These are phyloP conservation scores for Podospora australis DNA, from an alignment of 495 filamentous ascomycete species.

Conservation along the genomic window DNA sequence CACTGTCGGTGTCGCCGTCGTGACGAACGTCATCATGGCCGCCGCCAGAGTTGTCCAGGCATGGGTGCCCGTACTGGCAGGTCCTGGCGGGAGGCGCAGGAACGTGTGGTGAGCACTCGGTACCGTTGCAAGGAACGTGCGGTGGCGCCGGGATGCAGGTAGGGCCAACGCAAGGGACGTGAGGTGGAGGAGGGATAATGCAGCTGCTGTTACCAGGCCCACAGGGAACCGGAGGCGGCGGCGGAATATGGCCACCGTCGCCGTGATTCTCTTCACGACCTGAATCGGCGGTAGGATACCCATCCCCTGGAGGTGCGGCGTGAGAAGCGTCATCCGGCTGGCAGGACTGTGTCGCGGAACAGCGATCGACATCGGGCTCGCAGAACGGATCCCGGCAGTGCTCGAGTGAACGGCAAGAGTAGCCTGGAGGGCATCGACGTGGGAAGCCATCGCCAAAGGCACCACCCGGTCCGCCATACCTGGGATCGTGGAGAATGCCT, in stretches of 20 bases:
- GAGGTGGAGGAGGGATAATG: background rate
- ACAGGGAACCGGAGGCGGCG: background rate
- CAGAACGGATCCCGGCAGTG: slow-evolving; percentile 9
- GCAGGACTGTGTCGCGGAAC: slow-evolving; percentile 11
- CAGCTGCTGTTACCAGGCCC: background rate
- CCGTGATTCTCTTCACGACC: background rate
- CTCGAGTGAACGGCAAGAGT: slow-evolving; percentile 9
- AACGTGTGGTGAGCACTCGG: background rate
- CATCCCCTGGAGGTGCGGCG: background rate
- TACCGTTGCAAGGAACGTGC: background rate
- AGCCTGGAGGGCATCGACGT: slow-evolving; percentile 8
- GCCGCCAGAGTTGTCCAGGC: background rate
- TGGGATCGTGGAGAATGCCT: background rate
- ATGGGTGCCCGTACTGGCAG: background rate
- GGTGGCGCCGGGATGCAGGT: background rate
- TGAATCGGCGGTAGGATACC: background rate
- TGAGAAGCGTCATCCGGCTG: slow-evolving; percentile 3
- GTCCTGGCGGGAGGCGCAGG: background rate
- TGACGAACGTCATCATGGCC: background rate
- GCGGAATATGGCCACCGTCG: background rate
- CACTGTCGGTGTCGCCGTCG: background rate
- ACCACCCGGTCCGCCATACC: too few relatives aligned
- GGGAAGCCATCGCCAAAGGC: background rate
- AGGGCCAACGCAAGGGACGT: background rate
- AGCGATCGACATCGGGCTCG: slow-evolving; percentile 7